Percentiles rank a stretch among this genome's conserved stretches.
phyloP scores from a whole-genome alignment of 345 rosid species.

The Aquilaria yunnanensis region DNA sequence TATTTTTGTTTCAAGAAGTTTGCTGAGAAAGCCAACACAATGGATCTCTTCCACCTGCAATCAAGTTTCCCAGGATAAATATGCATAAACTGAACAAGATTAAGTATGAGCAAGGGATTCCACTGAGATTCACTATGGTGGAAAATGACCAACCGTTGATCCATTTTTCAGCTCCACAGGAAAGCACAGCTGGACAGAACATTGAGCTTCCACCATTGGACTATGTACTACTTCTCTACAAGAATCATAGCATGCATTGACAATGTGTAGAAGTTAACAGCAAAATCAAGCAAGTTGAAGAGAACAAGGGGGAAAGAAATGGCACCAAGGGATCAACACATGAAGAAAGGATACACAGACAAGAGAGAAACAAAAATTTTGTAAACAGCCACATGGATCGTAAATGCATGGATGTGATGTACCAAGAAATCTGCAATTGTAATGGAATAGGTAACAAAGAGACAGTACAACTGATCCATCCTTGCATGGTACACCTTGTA shows the following conservation, averaged over 20 bases:
- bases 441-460: no score
- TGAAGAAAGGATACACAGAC: no score
- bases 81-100: slow-evolving; percentile 8
- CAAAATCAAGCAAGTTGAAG: no score
- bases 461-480: no score
- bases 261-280: slow-evolving; percentile 7
- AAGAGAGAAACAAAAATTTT: no score
- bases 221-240: slow-evolving; percentile 71
- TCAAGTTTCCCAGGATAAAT: slow-evolving; percentile 9
- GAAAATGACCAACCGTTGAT: slow-evolving; percentile 48
- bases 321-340: no score
- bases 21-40: slow-evolving; percentile 64
- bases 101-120: not conserved
- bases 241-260: slow-evolving; percentile 12
- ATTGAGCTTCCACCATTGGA: slow-evolving; percentile 87
- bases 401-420: no score
- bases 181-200: slow-evolving; percentile 86
- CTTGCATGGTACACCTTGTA: no score
- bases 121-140: slow-evolving; percentile 1
- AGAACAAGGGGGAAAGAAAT: no score
- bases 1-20: slow-evolving; percentile 79
- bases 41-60: slow-evolving; percentile 76
- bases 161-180: slow-evolving; percentile 83
- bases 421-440: no score
- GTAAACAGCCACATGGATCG: no score